Percentiles rank a stretch among this genome's conserved stretches.
phyloP scores from a whole-genome alignment of 768 basidiomycete species.

The Lactarius quietus region DNA sequence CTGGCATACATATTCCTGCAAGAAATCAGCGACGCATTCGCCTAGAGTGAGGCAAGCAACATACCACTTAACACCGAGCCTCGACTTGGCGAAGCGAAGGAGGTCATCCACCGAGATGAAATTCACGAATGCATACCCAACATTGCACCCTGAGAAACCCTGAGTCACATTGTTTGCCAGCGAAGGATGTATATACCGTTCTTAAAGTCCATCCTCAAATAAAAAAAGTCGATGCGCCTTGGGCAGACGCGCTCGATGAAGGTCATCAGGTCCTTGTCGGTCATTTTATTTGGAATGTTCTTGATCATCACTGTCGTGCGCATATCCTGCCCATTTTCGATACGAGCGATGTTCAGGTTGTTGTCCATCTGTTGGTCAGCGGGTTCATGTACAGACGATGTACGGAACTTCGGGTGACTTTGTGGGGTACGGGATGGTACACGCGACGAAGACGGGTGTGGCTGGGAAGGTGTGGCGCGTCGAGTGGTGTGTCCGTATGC shows the following conservation, averaged over 20 bases:
- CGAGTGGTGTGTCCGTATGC: constrained; percentile 16
- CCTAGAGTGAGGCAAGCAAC: constrained; percentile 26
- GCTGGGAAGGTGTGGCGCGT: constrained; percentile 9
- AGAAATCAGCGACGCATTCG: background rate
- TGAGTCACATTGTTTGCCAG: background rate
- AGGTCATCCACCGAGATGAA: constrained; percentile 79
- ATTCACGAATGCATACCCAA: constrained; percentile 87
- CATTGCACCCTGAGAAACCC: constrained; percentile 57
- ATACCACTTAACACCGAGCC: constrained; percentile 80
- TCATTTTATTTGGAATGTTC: constrained; percentile 93
- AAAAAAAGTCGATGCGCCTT: constrained; percentile 81
- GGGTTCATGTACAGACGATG: constrained; percentile 13
- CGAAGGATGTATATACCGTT: constrained; percentile 49
- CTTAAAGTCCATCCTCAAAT: constrained; percentile 81
- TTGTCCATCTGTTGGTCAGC: constrained; percentile 42
- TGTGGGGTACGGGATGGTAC: constrained; percentile 28
- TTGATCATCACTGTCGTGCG: constrained; percentile 88
- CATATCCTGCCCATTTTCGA: constrained; percentile 75
- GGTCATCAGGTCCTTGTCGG: constrained; percentile 61
- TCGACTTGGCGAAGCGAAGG: constrained; percentile 65
- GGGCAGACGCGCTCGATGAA: constrained; percentile 72
- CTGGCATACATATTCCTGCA: constrained; percentile 88
- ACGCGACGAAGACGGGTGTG: constrained; percentile 21
- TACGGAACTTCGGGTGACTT: constrained; percentile 12
- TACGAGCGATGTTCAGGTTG: constrained; percentile 61